phyloP scores from a whole-genome alignment of 805 yeast species.

The Candida berthetii region DNA sequence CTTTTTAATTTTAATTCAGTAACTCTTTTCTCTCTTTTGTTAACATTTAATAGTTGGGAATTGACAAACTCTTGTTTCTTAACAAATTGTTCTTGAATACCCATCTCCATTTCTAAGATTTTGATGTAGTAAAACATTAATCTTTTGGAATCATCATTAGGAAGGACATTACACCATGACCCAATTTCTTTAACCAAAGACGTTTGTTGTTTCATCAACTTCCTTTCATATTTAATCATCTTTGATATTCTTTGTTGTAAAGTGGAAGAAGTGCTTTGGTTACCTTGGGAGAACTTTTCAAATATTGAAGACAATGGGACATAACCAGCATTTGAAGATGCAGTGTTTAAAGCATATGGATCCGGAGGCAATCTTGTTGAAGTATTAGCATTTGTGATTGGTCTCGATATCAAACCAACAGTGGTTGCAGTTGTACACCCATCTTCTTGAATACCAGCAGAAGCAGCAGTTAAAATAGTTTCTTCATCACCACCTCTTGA shows the following conservation, averaged over 20 bases:
- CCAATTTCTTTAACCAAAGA: constrained; percentile 33
- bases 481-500: not conserved
- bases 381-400: constrained; percentile 1
- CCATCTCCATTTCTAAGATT: constrained; percentile 31
- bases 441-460: not conserved
- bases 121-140: constrained; percentile 34
- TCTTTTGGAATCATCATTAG: constrained; percentile 30
- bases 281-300: constrained; percentile 13
- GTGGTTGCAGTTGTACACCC: not conserved
- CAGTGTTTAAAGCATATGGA: constrained; percentile 3
- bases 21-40: constrained; percentile 43
- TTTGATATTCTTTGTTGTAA: constrained; percentile 28
- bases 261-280: constrained; percentile 19
- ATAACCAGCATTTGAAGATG: constrained; percentile 6
- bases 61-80: constrained; percentile 39
- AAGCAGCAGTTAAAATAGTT: not conserved
- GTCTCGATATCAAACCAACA: not conserved
- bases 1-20: constrained; percentile 31
- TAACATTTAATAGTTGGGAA: constrained; percentile 36
- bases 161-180: constrained; percentile 35
- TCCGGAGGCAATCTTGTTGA: not conserved
- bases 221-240: constrained; percentile 33
- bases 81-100: constrained; percentile 26
- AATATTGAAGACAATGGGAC: constrained; percentile 17
- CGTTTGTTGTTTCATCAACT: constrained; percentile 26